Percentiles rank a stretch among this genome's conserved stretches.
phyloP scores from a whole-genome alignment of 192 early-diverging fungal species.

The Backusella sp. region DNA sequence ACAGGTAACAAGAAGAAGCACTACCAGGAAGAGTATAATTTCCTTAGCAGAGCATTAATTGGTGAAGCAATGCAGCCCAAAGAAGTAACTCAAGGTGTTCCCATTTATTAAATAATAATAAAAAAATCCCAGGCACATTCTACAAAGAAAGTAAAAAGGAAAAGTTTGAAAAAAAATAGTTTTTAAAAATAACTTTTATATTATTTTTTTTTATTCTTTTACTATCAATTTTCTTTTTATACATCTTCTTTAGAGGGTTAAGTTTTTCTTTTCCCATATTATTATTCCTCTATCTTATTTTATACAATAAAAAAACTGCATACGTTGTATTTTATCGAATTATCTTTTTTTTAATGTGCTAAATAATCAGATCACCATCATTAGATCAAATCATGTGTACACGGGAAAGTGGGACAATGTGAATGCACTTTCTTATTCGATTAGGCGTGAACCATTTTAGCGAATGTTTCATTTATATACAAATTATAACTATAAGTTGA shows the following conservation, averaged over 20 bases:
- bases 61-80: constrained; percentile 66
- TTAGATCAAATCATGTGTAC: constrained; percentile 8
- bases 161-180: not conserved
- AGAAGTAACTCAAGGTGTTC: constrained; percentile 68
- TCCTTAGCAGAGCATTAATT: constrained; percentile 70
- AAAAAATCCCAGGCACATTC: constrained; percentile 5
- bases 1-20: constrained; percentile 97
- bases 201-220: not conserved
- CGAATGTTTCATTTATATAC: not conserved
- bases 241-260: constrained; percentile 7
- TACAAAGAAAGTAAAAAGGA: constrained; percentile 5
- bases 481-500: not conserved
- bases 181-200: not conserved
- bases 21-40: constrained; percentile 75
- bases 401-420: constrained; percentile 4
- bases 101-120: constrained; percentile 50
- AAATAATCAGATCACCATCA: not conserved
- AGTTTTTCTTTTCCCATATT: not conserved
- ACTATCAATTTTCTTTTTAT: not conserved
- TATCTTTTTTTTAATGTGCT: too few relatives aligned
- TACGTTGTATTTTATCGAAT: not conserved
- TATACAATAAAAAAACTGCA: not conserved
- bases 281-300: not conserved
- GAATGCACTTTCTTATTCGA: not conserved
- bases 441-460: constrained; percentile 7